Evolutionary conservation across 139 green algal genomes (phyloP), one percentile per base, ranked within the genome.

Genomic region (Chlorella sp.): DNA sequence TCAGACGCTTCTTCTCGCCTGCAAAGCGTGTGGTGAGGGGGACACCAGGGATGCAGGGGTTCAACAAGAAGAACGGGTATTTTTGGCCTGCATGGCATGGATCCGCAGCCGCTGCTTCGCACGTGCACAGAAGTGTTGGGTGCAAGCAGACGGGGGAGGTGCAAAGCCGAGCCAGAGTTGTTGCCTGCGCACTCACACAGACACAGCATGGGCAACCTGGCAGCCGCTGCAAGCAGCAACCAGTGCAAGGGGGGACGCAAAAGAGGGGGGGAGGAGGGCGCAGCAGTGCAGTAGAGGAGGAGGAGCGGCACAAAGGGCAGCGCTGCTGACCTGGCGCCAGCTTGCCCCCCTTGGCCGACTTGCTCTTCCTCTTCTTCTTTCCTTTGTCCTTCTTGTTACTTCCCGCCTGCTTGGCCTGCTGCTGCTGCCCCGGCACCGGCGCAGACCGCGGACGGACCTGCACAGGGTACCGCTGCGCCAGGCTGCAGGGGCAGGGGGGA

Each of bases 1-100:
- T 90, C 34, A 92, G 37, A 30, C 77, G 79, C 81, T 78, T 61
- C 87, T 95, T 93, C 39, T 93, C 91, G 15, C 93, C 93, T 61
- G 89, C 84, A 71, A 2, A 32, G 64, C 16, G 64, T 14, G 11
- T 71, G 69, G 30, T 28, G 69, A 77, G 69, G 39, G 69, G 7
- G 30, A 76, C 24, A 22, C 68, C 21, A 57, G 48, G 48, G 48
- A 57, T 57, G 48, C 48, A 57, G 48, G 48, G 48, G 9, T 57
- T 57, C 48, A 57, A 9, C 7, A 16, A 57, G 48, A 9, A 57
- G 48, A 57, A 57, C 5, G 48, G 48, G 7, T 16, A 57, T 16
- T 57, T 57, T 5, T 36, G 28, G 68, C 69, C 69, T 77, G 16
- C 64, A 37, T 36, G 21, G 2, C 1, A 2, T 36, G 22, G 7